Evolutionary conservation across 176 grass and related monocot species (phyloP).

Genomic region (Bothriochloa decipiens): DNA sequence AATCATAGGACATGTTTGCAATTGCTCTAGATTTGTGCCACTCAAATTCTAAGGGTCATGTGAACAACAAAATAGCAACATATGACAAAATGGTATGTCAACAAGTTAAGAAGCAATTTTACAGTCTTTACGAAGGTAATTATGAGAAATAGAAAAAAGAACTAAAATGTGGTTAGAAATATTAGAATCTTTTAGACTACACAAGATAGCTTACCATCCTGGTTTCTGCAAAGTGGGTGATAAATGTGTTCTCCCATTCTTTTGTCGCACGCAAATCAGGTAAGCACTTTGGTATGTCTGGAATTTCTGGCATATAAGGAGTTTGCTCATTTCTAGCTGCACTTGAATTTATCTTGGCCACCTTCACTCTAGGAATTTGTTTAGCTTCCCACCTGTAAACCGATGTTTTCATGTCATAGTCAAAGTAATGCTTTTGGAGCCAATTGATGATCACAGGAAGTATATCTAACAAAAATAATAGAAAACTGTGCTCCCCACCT

Average conservation of each 20-base stretch:
- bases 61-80: not conserved
- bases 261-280: slow-evolving; percentile 66
- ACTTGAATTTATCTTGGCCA: slow-evolving; percentile 66
- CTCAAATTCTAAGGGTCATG: not conserved
- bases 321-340: slow-evolving; percentile 66
- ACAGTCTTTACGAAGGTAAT: not conserved
- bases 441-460: not conserved
- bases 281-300: slow-evolving; percentile 64
- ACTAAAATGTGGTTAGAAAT: not conserved
- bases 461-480: not conserved
- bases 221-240: slow-evolving; percentile 55
- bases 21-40: not conserved
- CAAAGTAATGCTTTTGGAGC: not conserved
- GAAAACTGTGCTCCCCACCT: not conserved
- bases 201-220: slow-evolving; percentile 53
- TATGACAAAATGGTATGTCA: not conserved
- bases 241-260: slow-evolving; percentile 69
- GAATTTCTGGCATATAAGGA: slow-evolving; percentile 85
- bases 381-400: slow-evolving; percentile 83
- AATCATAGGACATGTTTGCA: not conserved
- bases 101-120: not conserved
- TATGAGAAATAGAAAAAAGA: slow-evolving; percentile 8
- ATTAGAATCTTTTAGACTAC: not conserved
- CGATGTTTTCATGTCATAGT: not conserved
- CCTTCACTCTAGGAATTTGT: slow-evolving; percentile 84